These are phyloP conservation scores for Hippophae gyantsensis DNA, from an alignment of 306 rosid genomes.

Conservation along the genomic window DNA sequence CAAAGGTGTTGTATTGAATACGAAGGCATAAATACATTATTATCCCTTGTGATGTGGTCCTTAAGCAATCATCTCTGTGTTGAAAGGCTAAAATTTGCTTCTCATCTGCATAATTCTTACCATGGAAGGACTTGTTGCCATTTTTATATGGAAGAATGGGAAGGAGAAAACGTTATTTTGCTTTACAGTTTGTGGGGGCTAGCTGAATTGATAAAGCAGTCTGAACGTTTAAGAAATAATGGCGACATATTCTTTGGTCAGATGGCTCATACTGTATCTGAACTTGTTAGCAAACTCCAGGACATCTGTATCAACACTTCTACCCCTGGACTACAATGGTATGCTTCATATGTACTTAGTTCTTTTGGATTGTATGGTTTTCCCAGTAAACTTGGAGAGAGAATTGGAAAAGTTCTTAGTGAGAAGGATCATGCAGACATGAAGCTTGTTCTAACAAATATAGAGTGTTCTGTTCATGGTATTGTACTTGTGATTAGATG, in stretches of 20 bases:
- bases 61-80: slow-evolving; percentile 30
- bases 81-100: slow-evolving; percentile 36
- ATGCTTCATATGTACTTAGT: slow-evolving; percentile 56
- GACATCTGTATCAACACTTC: slow-evolving; percentile 37
- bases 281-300: slow-evolving; percentile 39
- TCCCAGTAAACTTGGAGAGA: slow-evolving; percentile 56
- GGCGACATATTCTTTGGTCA: slow-evolving; percentile 16
- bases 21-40: slow-evolving; percentile 32
- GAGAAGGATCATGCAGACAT: slow-evolving; percentile 50
- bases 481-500: slow-evolving; percentile 63
- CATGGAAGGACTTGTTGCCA: slow-evolving; percentile 55
- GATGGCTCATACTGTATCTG: slow-evolving; percentile 29
- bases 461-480: slow-evolving; percentile 52
- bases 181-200: slow-evolving; percentile 64
- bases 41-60: slow-evolving; percentile 47
- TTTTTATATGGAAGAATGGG: slow-evolving; percentile 55
- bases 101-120: slow-evolving; percentile 38
- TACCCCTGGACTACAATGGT: slow-evolving; percentile 63
- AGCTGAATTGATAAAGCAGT: slow-evolving; percentile 50
- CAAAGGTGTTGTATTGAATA: slow-evolving; percentile 29
- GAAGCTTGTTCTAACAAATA: slow-evolving; percentile 39
- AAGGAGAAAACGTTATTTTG: slow-evolving; percentile 49
- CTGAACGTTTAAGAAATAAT: slow-evolving; percentile 22
- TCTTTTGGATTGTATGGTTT: slow-evolving; percentile 68
- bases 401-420: slow-evolving; percentile 49